Evolutionary conservation across 73 alveolate genomes (phyloP).

Genomic region (Breviolum minutum): DNA sequence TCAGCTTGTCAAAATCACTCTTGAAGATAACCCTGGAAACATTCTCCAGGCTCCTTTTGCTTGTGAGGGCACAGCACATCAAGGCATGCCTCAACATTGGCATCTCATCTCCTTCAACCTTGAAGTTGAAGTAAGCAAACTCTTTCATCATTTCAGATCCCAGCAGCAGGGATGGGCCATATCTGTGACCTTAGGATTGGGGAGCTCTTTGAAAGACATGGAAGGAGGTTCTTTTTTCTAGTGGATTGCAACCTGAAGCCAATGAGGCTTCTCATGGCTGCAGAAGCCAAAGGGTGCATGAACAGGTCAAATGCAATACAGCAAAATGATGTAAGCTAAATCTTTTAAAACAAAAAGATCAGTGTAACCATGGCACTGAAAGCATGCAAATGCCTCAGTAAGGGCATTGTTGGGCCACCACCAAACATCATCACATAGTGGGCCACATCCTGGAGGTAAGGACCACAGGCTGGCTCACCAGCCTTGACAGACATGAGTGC

Average conservation of each 20-base stretch:
- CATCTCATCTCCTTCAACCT: background rate
- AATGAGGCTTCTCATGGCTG: too few species aligned
- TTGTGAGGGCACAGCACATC: background rate
- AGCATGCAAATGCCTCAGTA: background rate
- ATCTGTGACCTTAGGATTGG: too few species aligned
- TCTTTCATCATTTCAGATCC: background rate
- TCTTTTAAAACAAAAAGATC: too few species aligned
- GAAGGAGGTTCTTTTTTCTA: too few species aligned
- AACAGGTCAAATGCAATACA: too few species aligned
- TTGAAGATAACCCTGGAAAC: background rate
- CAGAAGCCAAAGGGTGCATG: too few species aligned
- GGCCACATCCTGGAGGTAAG: background rate
- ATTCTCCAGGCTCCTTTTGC: background rate
- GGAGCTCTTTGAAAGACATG: too few species aligned
- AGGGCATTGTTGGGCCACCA: background rate
- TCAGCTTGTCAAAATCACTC: background rate
- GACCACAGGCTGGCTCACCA: background rate
- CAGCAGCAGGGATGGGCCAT: constrained; percentile 3
- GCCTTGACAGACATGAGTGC: background rate
- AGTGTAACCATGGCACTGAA: background rate
- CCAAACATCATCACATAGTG: background rate
- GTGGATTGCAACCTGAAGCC: too few species aligned
- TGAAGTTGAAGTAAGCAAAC: background rate
- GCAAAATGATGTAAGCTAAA: too few species aligned
- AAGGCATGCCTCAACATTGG: background rate